Percentiles rank a stretch among this genome's conserved stretches.
Evolutionary conservation across 2,329 filamentous ascomycete species (phyloP).

Genomic region (Exophiala calicioides): DNA sequence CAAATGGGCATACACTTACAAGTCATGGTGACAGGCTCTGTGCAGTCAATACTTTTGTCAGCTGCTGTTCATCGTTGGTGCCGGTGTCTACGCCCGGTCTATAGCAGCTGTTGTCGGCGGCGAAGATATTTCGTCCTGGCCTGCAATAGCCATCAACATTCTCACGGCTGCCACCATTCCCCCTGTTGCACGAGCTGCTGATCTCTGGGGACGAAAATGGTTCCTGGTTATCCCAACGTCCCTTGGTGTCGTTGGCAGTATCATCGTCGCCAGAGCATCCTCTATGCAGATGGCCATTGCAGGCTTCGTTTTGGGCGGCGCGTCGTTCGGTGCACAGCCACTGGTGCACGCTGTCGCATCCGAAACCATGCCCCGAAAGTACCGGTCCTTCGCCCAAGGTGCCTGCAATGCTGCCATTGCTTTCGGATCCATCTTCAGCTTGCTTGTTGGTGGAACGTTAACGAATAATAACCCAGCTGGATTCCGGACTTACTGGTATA

Average conservation of each 20-base stretch:
- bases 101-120: conserved; percentile 21
- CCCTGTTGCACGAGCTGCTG: conserved; percentile 13
- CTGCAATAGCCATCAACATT: no score
- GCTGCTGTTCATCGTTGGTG: conserved; percentile 8
- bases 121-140: conserved; percentile 13
- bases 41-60: conserved; percentile 13
- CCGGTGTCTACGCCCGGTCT: conserved; percentile 6
- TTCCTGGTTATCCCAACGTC: conserved; percentile 11
- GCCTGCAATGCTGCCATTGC: conserved; percentile 14
- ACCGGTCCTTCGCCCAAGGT: conserved; percentile 20
- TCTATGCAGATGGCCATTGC: conserved; percentile 22
- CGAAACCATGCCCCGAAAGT: conserved; percentile 20
- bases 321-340: conserved; percentile 14
- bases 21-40: no score
- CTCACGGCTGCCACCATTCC: conserved; percentile 18
- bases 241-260: conserved; percentile 12
- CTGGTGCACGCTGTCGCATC: conserved; percentile 20
- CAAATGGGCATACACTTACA: no score
- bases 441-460: conserved; percentile 13
- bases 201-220: conserved; percentile 18
- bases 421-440: conserved; percentile 12
- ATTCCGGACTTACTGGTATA: conserved; percentile 25
- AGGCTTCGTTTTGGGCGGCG: conserved; percentile 12
- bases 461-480: conserved; percentile 8
- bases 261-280: conserved; percentile 20